Percentiles rank a stretch among this genome's conserved stretches.
Evolutionary conservation across 306 rosid species (phyloP).

Genomic region (Alnus glutinosa): DNA sequence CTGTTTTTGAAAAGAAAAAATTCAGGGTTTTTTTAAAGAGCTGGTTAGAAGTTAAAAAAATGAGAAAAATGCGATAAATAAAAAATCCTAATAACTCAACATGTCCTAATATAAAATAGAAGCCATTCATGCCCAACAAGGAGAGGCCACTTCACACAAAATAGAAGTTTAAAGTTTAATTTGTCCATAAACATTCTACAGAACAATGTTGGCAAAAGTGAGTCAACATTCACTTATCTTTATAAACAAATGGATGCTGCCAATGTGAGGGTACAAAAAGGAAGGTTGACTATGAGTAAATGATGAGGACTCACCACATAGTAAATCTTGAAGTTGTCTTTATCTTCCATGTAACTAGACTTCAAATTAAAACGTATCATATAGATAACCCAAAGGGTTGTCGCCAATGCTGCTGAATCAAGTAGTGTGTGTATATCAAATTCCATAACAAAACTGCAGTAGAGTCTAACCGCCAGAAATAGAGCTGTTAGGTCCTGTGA

Average conservation of each 20-base stretch:
- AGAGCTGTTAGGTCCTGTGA: constrained; percentile 78
- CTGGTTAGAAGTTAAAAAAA: background rate
- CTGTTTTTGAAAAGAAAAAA: background rate
- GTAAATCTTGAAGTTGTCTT: constrained; percentile 61
- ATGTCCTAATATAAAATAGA: background rate
- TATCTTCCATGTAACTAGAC: constrained; percentile 66
- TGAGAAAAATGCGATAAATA: background rate
- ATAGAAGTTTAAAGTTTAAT: background rate
- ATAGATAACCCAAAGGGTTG: constrained; percentile 77
- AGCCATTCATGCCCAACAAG: background rate
- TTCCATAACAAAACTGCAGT: constrained; percentile 82
- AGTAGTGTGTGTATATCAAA: constrained; percentile 77
- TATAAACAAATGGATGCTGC: background rate
- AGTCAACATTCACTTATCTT: background rate
- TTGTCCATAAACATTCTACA: background rate
- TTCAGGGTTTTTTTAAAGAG: background rate
- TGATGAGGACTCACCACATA: constrained; percentile 51
- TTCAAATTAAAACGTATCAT: constrained; percentile 63
- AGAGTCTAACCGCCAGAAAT: constrained; percentile 70
- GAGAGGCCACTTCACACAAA: background rate
- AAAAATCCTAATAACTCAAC: background rate
- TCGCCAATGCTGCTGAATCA: constrained; percentile 63
- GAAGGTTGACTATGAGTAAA: background rate
- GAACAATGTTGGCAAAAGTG: background rate
- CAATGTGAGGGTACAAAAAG: background rate